A percentile compares a stretch with the other conserved stretches of the same genome.
Evolutionary conservation across 2,329 filamentous ascomycete species (phyloP).

Genomic region (Ascochyta pisi): DNA sequence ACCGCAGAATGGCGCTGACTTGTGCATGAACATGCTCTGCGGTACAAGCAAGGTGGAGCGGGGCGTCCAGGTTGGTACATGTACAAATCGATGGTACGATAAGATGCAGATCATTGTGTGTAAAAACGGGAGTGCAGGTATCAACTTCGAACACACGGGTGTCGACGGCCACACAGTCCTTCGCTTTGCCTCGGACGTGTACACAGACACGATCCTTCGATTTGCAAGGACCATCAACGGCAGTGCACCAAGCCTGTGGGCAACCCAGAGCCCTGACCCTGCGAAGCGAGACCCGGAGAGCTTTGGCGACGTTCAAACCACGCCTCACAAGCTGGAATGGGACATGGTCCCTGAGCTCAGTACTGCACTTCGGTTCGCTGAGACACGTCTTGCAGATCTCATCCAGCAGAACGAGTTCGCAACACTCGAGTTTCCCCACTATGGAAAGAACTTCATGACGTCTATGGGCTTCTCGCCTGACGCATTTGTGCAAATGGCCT

Average conservation of each 20-base stretch:
- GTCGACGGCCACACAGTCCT: slow-evolving; percentile 97
- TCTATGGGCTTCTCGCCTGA: slow-evolving; percentile 97
- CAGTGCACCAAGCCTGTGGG: slow-evolving; percentile 89
- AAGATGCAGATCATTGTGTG: slow-evolving; percentile 99
- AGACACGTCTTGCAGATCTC: slow-evolving; percentile 90
- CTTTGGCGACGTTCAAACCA: slow-evolving; percentile 92
- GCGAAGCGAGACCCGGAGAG: slow-evolving; percentile 88
- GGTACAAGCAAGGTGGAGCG: slow-evolving; percentile 90
- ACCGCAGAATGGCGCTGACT: slow-evolving; percentile 76
- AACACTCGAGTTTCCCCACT: slow-evolving; percentile 85
- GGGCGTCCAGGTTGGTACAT: slow-evolving; percentile 95
- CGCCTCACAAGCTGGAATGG: slow-evolving; percentile 96
- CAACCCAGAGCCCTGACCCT: slow-evolving; percentile 87
- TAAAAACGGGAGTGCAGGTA: slow-evolving; percentile 96
- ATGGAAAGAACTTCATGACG: slow-evolving; percentile 97
- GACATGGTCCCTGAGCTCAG: slow-evolving; percentile 92
- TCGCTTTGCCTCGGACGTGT: slow-evolving; percentile 93
- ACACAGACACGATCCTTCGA: slow-evolving; percentile 95
- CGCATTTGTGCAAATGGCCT: slow-evolving; percentile 98
- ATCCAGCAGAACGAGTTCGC: slow-evolving; percentile 97
- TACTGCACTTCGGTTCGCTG: slow-evolving; percentile 91
- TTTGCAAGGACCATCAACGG: slow-evolving; percentile 97
- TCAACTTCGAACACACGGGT: slow-evolving; percentile 99
- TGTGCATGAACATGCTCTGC: slow-evolving; percentile 99
- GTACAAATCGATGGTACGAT: slow-evolving; percentile 98